Conservation (phyloP, 1,139 yeast species). For the Nakaseomyces uthaithaninus region DNA sequence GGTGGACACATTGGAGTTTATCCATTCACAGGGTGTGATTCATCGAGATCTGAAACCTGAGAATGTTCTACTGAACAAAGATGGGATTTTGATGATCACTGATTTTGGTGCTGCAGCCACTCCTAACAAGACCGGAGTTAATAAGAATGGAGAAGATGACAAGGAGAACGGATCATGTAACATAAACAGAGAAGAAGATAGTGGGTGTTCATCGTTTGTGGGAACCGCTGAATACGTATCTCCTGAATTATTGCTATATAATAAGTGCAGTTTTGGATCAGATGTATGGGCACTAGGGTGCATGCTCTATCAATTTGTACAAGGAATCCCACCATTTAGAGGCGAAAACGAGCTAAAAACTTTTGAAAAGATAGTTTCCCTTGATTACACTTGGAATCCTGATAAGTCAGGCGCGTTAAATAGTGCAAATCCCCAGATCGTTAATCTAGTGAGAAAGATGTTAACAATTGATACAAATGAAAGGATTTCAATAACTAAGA, state of each 20-base stretch:
- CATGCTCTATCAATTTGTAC: slow-evolving; percentile 63
- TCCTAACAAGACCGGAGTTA: slow-evolving; percentile 35
- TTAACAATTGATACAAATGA: slow-evolving; percentile 54
- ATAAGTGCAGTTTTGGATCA: slow-evolving; percentile 65
- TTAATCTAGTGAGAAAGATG: slow-evolving; percentile 48
- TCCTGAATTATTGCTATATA: slow-evolving; percentile 61
- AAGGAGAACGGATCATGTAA: background rate
- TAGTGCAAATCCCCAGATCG: slow-evolving; percentile 27
- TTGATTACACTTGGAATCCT: slow-evolving; percentile 55
- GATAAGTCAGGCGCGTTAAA: slow-evolving; percentile 5
- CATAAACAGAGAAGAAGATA: slow-evolving; percentile 9
- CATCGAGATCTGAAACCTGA: slow-evolving; percentile 78
- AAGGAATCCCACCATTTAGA: slow-evolving; percentile 74
- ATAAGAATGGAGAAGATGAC: slow-evolving; percentile 21
- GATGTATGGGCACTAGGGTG: slow-evolving; percentile 84
- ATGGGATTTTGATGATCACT: slow-evolving; percentile 61
- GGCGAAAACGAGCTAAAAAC: slow-evolving; percentile 70
- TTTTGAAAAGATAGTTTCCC: slow-evolving; percentile 55
- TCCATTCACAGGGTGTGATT: slow-evolving; percentile 70
- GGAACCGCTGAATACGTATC: slow-evolving; percentile 84
- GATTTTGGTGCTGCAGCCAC: slow-evolving; percentile 77
- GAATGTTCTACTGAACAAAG: slow-evolving; percentile 57
- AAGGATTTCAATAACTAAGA: slow-evolving; percentile 54
- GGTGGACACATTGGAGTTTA: slow-evolving; percentile 62
- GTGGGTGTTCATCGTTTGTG: slow-evolving; percentile 49